Base-by-base conservation (phyloP, 257 asterid genomes). In the Petunia axillaris region DNA sequence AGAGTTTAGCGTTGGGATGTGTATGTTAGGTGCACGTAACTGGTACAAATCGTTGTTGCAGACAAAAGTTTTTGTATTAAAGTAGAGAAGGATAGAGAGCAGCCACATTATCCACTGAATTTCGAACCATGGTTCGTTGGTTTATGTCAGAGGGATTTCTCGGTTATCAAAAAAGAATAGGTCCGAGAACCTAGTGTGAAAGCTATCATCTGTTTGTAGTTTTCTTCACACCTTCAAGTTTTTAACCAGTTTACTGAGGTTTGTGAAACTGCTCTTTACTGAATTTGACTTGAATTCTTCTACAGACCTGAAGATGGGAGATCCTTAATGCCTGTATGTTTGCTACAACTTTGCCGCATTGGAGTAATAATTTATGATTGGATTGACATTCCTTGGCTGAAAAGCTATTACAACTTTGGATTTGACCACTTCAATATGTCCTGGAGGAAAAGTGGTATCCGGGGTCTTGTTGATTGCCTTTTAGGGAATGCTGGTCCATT, bases 341-440 rank as follows among this genome's bases (percentile, higher is more conserved):
- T 96, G 78, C 97, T 93, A 75, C 99, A 96, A 87, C 80, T 91
- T 76, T 94, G 97, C 84, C 95, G 99, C 3, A 74, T 96, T 35
- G 99, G 98, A 14, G 97, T 89, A 13, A 87, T 92, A 64, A 84
- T 92, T 10, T 95, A 93, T 53, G 98, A 95, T 64, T 95, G 99
- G 99, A 85, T 95, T 14, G 97, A 95, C 73, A 82, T 95, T 77
- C 88, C 87, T 10, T 92, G 90, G 92, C 86, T 95, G 78, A 95
- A 92, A 81, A 83, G 78, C 84, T 95, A 93, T 64, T 93, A 95
- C 88, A 93, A 91, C 75, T 93, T 95, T 10, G 98, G 98, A 50
- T 95, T 93, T 59, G 97, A 95, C 85, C 99, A 95, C 88, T 95
- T 87, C 91, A 86, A 90, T 88, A 86, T 95, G 89, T 91, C 97